Base-by-base conservation (phyloP, 345 rosid genomes). In the Theobroma cacao region DNA sequence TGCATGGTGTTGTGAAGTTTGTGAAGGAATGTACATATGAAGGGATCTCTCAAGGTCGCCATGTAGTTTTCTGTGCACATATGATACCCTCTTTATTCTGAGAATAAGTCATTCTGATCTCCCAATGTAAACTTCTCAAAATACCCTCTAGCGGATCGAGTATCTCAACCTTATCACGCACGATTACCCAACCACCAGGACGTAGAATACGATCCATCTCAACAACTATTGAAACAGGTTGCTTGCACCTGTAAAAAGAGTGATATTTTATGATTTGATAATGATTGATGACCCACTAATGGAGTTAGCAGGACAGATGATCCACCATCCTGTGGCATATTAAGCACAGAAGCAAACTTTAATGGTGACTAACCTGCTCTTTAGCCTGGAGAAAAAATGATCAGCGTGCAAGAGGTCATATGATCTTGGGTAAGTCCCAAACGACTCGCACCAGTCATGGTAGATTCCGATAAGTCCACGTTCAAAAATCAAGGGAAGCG, bases 401-500 rank as follows among this genome's bases (percentile, higher is more conserved):
- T 95, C 98, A 2, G 95, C 98, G 26, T 95, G 98, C 64, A 95
- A 87, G 41, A 95, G 98, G 84, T 95, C 98, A 73, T 93, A 95
- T 47, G 98, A 91, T 85, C 98, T 90, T n/a, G 99, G 97, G 74
- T 93, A 92, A 53, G 97, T 89, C 81, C 98, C 89, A 4, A 93
- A 95, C 9, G 98, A 62, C 83, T 95, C 97, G 5, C 99, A 95
- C 99, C 99, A 95, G 79, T 95, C 97, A 70, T 95, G 99, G 89
- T 95, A 95, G 70, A 90, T 77, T 13, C 99, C 99, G 0, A 88
- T 1, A 14, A 92, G 94, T 3, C 98, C 98, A 1, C 98, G 93
- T 70, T 93, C 97, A 52, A 79, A 93, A 72, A 95, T 91, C 78
- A 91, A 82, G 1, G 99, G 98, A 77, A 93, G 97, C 8, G 99